Base-by-base conservation (phyloP, 2,329 filamentous ascomycete species). In the Furcasterigmium furcatum region DNA sequence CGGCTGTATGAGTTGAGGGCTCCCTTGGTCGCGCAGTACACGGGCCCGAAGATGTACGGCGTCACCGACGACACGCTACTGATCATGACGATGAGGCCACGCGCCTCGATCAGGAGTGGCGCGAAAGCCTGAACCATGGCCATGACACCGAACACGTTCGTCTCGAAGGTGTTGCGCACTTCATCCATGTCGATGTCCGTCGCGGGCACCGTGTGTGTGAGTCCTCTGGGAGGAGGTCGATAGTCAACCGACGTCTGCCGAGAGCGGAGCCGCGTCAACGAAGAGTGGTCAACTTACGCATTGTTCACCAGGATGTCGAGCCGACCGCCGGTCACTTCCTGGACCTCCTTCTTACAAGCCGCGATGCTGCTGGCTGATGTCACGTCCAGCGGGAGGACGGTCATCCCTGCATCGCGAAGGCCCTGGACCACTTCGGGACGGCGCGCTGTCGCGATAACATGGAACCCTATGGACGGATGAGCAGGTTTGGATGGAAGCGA, bases 261-360 rank as follows among this genome's bases (percentile, higher is more conserved):
- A n/a, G n/a, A n/a, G n/a, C n/a, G n/a, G n/a, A n/a, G n/a, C n/a
- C n/a, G n/a, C n/a, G 9, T 36, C 34, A 36, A 16, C 34, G 12
- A 18, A 34, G 27, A n/a, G 27, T 21, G 13, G 9, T 6, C 7
- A 34, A 43, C 69, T 48, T 48, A 79, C 74, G 78, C 77, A 50
- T 82, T 81, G 61, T 81, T 82, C 41, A 82, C 70, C n/a, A 82
- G 72, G 38, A 81, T 70, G 50, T 82, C 77, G 6, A 82, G 70
- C 41, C 63, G 72, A n/a, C 77, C 76, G 10, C 67, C 68, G 3
- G 75, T 79, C 38, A 79, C 60, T 10, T 65, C 55, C n/a, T 64
- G 54, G 10, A 80, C 72, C 45, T 73, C 65, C 4, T 63, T 64
- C 44, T 70, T 71, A 53, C 72, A 76, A 38, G 59, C 58, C 24